These are phyloP conservation scores for Fremontodendron californicum DNA, from an alignment of 345 rosid genomes.

Conservation along the genomic window DNA sequence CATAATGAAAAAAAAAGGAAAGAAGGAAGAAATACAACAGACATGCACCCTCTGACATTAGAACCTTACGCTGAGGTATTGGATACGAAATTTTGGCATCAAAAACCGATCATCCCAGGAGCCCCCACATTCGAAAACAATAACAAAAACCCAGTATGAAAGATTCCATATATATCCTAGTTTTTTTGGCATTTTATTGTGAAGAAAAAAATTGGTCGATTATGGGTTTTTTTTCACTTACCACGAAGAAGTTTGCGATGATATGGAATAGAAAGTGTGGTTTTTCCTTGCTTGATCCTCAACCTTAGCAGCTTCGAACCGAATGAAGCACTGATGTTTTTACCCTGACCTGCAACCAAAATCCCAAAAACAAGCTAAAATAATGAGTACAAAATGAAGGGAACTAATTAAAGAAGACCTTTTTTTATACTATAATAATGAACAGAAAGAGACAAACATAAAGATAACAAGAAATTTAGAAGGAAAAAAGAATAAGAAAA, in stretches of 20 bases:
- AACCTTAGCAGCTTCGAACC: background rate
- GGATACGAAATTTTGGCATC: constrained; percentile 15
- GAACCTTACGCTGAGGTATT: constrained; percentile 27
- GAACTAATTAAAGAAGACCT: background rate
- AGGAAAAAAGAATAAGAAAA: background rate
- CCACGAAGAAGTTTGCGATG: constrained; percentile 57
- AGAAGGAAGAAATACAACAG: constrained; percentile 7
- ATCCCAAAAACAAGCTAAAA: background rate
- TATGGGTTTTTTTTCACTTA: constrained; percentile 7
- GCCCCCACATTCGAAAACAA: background rate
- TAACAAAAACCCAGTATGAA: background rate
- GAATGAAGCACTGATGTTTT: background rate
- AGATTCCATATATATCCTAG: background rate
- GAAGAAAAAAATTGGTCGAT: background rate
- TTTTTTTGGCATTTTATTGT: background rate
- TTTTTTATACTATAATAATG: background rate
- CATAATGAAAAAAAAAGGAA: constrained; percentile 3
- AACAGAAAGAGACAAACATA: constrained; percentile 1
- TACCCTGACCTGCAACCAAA: constrained; percentile 16
- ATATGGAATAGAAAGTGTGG: constrained; percentile 24
- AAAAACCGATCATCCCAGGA: constrained; percentile 8
- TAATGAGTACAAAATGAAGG: background rate
- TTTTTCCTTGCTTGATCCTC: background rate
- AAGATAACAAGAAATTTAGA: constrained; percentile 2
- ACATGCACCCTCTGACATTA: constrained; percentile 43